Evolutionary conservation across 495 filamentous ascomycete genomes (phyloP), one percentile per base, ranked within the genome.

Genomic region (Trichoderma parareesei): DNA sequence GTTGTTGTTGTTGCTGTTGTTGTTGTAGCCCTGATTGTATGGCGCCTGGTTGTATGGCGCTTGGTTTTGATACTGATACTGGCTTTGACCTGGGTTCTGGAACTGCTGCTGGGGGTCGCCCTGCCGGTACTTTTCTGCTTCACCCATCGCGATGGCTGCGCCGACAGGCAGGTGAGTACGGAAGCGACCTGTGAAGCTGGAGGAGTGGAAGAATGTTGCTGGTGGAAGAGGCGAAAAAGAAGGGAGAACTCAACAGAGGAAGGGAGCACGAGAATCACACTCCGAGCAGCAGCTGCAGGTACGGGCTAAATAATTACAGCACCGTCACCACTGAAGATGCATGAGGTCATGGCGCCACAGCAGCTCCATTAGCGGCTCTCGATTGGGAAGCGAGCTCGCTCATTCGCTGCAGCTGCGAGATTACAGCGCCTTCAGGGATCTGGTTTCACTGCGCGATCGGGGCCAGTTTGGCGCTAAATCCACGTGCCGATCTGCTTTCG

Each of bases 31-130:
- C 11, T 57, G 53, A 13, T 57, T 37, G 8, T 57, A 37, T n/a
- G 35, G 53, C 20, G 66, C 66, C n/a, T 57, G 53, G 18, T 57
- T 37, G 8, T 57, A 37, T n/a, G 35, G 53, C 20, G 66, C 66
- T 41, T 70, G 65, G 9, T 60, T 61, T 38, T 71, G 67, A 38
- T 67, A 67, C 16, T 37, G 65, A 46, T 66, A 18, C 66, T 66
- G 46, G 16, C 16, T 35, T 20, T 38, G 65, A 10, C 16, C 27
- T 33, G 27, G 49, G n/a, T 60, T 4, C 27, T 57, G 53, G 53
- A 60, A 46, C n/a, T 65, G 63, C 37, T 59, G 63, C 18, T 35
- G 49, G 35, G 55, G 46, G 10, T 53, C 35, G 5, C 41, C 49
- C 65, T 62, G 65, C 10, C 3, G 2, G 42, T 63, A 63, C 13